phyloP scores from a whole-genome alignment of 2,329 filamentous ascomycete genomes.

The Clonostachys rhizophaga region DNA sequence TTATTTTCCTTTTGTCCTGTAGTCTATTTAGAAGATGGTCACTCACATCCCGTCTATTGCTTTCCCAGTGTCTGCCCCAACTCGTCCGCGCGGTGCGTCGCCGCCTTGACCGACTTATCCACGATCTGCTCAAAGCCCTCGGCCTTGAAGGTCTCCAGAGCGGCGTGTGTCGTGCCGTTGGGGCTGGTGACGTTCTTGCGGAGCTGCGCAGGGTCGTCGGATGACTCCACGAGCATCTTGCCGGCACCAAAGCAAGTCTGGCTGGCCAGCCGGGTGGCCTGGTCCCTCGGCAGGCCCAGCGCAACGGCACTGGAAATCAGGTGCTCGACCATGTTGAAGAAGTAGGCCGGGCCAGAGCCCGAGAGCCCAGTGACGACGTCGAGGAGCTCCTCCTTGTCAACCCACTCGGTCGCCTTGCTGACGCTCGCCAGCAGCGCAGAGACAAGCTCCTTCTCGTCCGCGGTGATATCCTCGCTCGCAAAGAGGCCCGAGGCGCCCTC shows the following conservation, averaged over 20 bases:
- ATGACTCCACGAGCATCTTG: conserved; percentile 42
- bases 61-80: conserved; percentile 25
- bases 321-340: conserved; percentile 48
- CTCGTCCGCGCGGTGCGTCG: conserved; percentile 34
- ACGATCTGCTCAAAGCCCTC: conserved; percentile 36
- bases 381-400: conserved; percentile 41
- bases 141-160: conserved; percentile 40
- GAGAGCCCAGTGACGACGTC: conserved; percentile 46
- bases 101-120: conserved; percentile 39
- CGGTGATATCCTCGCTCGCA: conserved; percentile 33
- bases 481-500: conserved; percentile 44
- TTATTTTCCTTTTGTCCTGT: no score
- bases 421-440: conserved; percentile 36
- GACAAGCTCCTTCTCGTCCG: conserved; percentile 33
- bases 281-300: conserved; percentile 39
- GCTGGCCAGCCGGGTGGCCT: conserved; percentile 42
- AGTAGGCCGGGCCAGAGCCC: conserved; percentile 46
- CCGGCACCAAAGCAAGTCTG: conserved; percentile 47
- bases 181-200: conserved; percentile 47
- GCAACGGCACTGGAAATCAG: conserved; percentile 35
- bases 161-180: conserved; percentile 45
- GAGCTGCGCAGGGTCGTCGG: conserved; percentile 38
- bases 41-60: not conserved
- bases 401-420: conserved; percentile 43
- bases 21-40: no score